Conservation (phyloP, 306 rosid genomes). For the Trifolium fragiferum region DNA sequence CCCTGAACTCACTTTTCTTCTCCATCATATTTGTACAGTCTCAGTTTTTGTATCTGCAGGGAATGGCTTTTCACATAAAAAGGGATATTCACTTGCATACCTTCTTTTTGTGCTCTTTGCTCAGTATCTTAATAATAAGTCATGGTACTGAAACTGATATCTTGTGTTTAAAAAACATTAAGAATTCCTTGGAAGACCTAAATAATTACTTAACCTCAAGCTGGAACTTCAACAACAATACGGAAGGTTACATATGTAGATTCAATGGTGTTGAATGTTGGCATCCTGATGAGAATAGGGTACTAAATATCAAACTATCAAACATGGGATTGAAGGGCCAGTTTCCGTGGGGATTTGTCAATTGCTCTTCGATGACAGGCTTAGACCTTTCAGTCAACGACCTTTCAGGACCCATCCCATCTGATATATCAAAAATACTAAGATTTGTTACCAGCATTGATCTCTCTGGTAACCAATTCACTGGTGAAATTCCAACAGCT, state of each 20-base stretch:
- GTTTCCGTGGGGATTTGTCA: conserved; percentile 1
- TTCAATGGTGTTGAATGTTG: conserved; percentile 38
- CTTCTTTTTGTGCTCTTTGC: background rate
- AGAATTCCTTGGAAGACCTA: background rate
- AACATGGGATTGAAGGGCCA: conserved; percentile 37
- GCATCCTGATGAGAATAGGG: conserved; percentile 19
- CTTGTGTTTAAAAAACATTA: background rate
- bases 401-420: conserved; percentile 39
- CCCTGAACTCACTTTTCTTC: background rate
- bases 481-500: conserved; percentile 31
- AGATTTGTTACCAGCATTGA: background rate
- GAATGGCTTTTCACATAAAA: background rate
- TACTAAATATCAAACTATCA: background rate
- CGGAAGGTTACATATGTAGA: conserved; percentile 1
- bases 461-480: conserved; percentile 20
- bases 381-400: conserved; percentile 19
- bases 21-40: background rate
- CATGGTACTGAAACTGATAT: background rate
- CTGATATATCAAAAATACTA: background rate
- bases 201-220: background rate
- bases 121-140: background rate
- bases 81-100: background rate
- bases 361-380: background rate
- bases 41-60: background rate
- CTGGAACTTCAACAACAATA: conserved; percentile 15